phyloP scores from a whole-genome alignment of 345 rosid species.

The Arabis alpina region DNA sequence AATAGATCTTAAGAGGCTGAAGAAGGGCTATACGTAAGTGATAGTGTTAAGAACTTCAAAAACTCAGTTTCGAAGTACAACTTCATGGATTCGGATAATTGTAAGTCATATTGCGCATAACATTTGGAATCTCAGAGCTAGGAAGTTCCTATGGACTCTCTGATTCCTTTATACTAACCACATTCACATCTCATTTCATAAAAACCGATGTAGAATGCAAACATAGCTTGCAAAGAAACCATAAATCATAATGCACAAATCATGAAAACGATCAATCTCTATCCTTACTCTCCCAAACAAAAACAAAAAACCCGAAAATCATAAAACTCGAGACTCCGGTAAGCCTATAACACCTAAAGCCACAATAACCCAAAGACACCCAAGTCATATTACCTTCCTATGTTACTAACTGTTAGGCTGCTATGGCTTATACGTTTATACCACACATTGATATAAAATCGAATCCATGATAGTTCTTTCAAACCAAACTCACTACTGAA shows the following conservation, averaged over 20 bases:
- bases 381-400: no score
- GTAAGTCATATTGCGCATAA: background rate
- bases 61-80: background rate
- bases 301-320: background rate
- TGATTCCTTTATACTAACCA: background rate
- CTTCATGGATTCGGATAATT: background rate
- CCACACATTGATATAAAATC: conserved; percentile 3
- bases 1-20: background rate
- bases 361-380: no score
- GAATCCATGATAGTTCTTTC: no score
- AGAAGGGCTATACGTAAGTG: no score
- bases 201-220: background rate
- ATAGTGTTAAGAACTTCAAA: background rate
- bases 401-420: no score
- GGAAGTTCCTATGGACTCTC: background rate
- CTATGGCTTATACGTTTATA: no score
- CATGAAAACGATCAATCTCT: background rate
- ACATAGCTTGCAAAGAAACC: background rate
- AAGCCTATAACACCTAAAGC: no score
- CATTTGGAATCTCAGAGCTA: background rate
- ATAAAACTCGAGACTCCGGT: no score
- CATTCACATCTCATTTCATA: conserved; percentile 2
- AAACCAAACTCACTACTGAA: background rate
- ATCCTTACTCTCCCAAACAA: background rate
- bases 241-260: conserved; percentile 4